Base-by-base conservation (phyloP, 768 basidiomycete genomes). In the Auriscalpium vulgare region DNA sequence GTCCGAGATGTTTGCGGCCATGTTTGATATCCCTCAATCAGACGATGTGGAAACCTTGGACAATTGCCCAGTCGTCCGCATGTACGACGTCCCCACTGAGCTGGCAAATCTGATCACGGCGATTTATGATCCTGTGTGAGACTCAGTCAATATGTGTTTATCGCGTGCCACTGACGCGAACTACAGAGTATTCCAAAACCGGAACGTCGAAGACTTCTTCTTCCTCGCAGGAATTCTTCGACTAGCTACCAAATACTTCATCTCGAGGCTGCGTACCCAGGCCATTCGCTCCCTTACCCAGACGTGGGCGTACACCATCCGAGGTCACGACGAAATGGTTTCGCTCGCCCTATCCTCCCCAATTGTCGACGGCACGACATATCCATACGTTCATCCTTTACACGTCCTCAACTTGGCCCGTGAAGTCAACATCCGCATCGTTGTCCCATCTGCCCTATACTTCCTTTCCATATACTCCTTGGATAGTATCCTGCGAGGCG, bases 391-490 rank as follows among this genome's bases (percentile, higher is more conserved):
- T 34, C 82, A 84, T 61, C 82, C 82, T 9, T 57, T 84, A 29
- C 79, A 79, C 60, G 75, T 82, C 37, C 73, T 83, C 52, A 80
- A 81, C 55, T 75, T 83, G 43, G 79, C 80, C 13, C 71, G 75
- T 48, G 78, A 81, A 63, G 74, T 73, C 13, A 72, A 82, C 61
- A 68, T 77, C 16, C 68, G 66, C 23, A 65, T 80, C 51, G 59
- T 82, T 48, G 55, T 81, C 37, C 81, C 81, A 2, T 75, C 79
- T 9, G 77, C 74, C 9, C 54, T 82, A 10, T 84, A 82, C 60
- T 82, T 82, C 66, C 73, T 83, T n/a, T 81, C 81, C 29, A 64
- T 82, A 11, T 83, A 84, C 59, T 74, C 75, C 6, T 69, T 84
- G 37, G 65, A 70, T 43, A 78, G 79, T 55, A 67, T 82, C 17